Base-by-base conservation (phyloP, 108 stramenopile genomes). In the Tribonema minus region DNA sequence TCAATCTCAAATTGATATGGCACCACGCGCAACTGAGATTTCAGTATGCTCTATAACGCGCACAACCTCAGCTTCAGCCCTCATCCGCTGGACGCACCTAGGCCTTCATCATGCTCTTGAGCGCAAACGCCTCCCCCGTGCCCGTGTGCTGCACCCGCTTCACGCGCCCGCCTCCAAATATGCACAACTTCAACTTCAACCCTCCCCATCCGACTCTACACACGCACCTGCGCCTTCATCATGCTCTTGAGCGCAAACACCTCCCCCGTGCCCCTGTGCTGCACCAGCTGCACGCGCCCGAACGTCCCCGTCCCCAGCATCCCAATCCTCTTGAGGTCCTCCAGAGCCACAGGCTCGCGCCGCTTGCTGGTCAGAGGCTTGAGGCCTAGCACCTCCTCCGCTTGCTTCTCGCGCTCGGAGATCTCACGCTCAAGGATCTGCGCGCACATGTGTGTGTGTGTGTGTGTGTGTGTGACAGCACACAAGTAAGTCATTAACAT, bases 271-370 rank as follows among this genome's bases (percentile, higher is more conserved):
- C 76, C 64, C 25, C 89, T 92, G 87, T 97, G 92, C 83, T 92
- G 92, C 0, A 96, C 96, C 29, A 99, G 90, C 94, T 94, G 95
- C 2, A 99, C 98, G 67, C 95, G 93, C 23, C 98, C 98, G 78
- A 98, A 99, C 0, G 96, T 97, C 20, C 98, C 98, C 25, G 95
- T 94, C 65, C 98, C 98, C n/a, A 99, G 79, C 71, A 93, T 95
- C 64, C 91, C 83, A n/a, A 78, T 35, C 58, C 46, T 78, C 20
- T 58, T 29, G 37, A 78, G 76, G 20, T 78, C 76, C 15, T 36
- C 20, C 27, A 76, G 75, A 61, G 27, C 40, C 28, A 76, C 65
- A n/a, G n/a, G n/a, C 46, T 54, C 46, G 9, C 46, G 46, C 61
- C 30, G 27, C 5, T 5, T 26, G 30, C 20, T 3, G 27, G 61